Base-by-base conservation (phyloP, 495 filamentous ascomycete species). In the Cladorrhinum samala region DNA sequence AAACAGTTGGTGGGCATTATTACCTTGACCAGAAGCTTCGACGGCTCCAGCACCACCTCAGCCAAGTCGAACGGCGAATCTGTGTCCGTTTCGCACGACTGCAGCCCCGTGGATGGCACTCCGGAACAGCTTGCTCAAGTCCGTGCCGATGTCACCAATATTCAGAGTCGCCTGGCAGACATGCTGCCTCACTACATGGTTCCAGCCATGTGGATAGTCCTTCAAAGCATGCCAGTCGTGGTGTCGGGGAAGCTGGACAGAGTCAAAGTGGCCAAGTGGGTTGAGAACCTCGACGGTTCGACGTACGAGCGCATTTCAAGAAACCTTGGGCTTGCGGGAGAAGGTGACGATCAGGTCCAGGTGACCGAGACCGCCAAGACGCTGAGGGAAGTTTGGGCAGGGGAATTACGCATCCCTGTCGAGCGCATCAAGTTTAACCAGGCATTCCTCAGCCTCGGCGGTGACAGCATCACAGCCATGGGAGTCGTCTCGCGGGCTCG, bases 191-290 rank as follows among this genome's bases (percentile, higher is more conserved):
- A 53, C 11, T 75, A 77, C 57, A 83, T 84, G 81, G 69, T 83
- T 40, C 82, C 82, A 1, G 63, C 74, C 6, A 63, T 76, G 0
- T 83, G 76, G 60, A 73, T 83, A 24, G 79, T 80, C 0, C 56
- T 83, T 0, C 65, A 63, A 25, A 65, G 66, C 38, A 67, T 84
- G 48, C 82, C 81, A 0, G 60, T 74, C 19, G 68, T 71, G 2
- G 69, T 68, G 0, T 78, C 78, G 0, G 76, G 69, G 21, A 84
- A 85, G 57, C 69, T 77, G 17, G 81, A 85, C 50, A 74, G 81
- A 9, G 72, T 73, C 27, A 49, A 37, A 19, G 52, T 62, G 0
- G 38, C 41, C 13, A 42, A 39, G 13, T 62, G 59, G 59, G 50
- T 59, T 20, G 56, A 56, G 30, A 42, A 18, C 13, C 49, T 62